Conservation (phyloP, 1,139 yeast species). For the Magnusiomyces fungicola region DNA sequence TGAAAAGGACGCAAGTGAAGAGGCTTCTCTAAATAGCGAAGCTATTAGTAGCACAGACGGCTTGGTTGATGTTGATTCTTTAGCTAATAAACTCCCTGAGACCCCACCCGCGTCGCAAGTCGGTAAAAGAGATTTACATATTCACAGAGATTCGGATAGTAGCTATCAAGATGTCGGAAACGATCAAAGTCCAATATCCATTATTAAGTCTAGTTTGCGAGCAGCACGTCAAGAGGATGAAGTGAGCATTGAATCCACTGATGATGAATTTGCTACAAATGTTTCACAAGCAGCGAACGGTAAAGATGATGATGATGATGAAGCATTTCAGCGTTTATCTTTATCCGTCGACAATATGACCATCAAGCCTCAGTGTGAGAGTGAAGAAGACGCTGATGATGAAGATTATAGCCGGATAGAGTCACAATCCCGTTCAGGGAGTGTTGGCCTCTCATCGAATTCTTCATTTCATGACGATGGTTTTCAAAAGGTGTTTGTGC, state of each 20-base stretch:
- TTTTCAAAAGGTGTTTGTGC: not conserved
- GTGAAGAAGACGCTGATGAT: not conserved
- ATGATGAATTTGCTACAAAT: too few relatives aligned
- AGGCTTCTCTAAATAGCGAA: not conserved
- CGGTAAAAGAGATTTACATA: too few relatives aligned
- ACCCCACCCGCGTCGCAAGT: too few relatives aligned
- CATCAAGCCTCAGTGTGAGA: not conserved
- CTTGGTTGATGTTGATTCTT: too few relatives aligned
- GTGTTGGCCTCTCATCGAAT: not conserved
- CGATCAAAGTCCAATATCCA: too few relatives aligned
- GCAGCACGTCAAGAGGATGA: too few relatives aligned
- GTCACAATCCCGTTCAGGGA: not conserved
- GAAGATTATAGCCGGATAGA: not conserved
- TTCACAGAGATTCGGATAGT: not conserved
- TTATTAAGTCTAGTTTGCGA: too few relatives aligned
- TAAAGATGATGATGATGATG: not conserved
- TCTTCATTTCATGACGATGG: not conserved
- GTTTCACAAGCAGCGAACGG: too few relatives aligned
- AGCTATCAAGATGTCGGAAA: slow-evolving; percentile 5
- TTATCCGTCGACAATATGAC: not conserved
- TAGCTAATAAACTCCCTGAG: too few relatives aligned
- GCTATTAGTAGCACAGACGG: too few relatives aligned
- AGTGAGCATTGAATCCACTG: too few relatives aligned
- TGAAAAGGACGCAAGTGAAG: not conserved
- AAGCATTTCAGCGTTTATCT: not conserved